These are phyloP conservation scores for Xerocomellus dryophilus DNA, from an alignment of 768 basidiomycete genomes.

Conservation along the genomic window DNA sequence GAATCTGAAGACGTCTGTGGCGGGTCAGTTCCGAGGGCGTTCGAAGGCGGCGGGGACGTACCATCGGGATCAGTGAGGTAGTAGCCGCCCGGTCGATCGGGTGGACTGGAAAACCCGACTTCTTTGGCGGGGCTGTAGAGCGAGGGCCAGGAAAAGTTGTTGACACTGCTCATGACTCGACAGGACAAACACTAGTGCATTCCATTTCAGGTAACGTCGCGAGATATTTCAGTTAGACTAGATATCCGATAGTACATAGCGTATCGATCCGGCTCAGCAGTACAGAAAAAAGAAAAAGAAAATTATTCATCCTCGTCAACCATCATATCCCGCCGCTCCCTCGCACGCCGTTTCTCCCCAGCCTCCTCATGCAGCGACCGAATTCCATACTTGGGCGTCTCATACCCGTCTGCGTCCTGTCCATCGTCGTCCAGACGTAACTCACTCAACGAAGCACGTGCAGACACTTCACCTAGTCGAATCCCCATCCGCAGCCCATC, in stretches of 20 bases:
- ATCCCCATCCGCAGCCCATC: constrained; percentile 28
- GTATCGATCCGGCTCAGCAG: not conserved
- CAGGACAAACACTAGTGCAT: not conserved
- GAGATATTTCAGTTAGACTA: not conserved
- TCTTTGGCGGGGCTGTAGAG: constrained; percentile 39
- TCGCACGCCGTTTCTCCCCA: constrained; percentile 2
- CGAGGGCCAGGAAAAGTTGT: constrained; percentile 34
- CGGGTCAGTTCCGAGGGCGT: not conserved
- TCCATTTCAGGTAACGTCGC: not conserved
- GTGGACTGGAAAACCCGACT: constrained; percentile 24
- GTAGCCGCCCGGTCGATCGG: constrained; percentile 32
- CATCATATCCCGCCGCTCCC: constrained; percentile 15
- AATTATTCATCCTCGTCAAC: constrained; percentile 17
- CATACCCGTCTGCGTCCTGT: constrained; percentile 9
- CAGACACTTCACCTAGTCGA: constrained; percentile 26
- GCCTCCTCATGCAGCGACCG: constrained; percentile 5
- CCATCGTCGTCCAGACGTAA: constrained; percentile 25
- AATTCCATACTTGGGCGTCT: constrained; percentile 22
- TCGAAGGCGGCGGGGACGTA: constrained; percentile 2
- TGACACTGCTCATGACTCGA: constrained; percentile 5
- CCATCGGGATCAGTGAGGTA: constrained; percentile 38
- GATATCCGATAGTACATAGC: not conserved
- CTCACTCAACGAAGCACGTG: constrained; percentile 32
- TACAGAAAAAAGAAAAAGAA: not conserved
- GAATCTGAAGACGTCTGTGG: constrained; percentile 42